Evolutionary conservation across 2,329 filamentous ascomycete genomes (phyloP), one percentile per base, ranked within the genome.

Genomic region (Penicillium sp.): DNA sequence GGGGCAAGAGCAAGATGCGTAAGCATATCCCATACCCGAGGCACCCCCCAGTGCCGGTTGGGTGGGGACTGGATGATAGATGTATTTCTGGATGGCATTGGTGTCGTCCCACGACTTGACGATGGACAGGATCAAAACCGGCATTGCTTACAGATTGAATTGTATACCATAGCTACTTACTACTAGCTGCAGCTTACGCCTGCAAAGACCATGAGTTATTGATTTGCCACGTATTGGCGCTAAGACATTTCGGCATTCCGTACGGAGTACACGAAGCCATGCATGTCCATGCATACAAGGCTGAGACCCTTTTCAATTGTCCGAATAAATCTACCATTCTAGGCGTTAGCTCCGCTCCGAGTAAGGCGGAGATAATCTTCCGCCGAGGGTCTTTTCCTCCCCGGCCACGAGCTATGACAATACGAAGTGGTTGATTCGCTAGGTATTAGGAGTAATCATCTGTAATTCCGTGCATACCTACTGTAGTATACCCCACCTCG

Each of bases 101-200:
- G 9, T 38, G 42, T 37, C 47, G 51, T 50, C 42, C 54, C 53
- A 66, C 59, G 64, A 66, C 45, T 49, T 60, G 53, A 68, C 45
- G 67, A 68, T 62, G 64, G 60, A 66, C 66, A 53, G 60, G 54
- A 58, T 53, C 28, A 26, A 45, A 35, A 35, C 30, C 19, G 15
- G 28, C 19, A 51, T 17, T 51, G 30, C 44, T 47, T 47, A 30
- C 49, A 51, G 49, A 51, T 30, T 49, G 45, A 57, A 38, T 56
- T 58, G 47, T 63, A 54, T 59, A 56, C 37, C 35, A 49, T 44
- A 44, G 40, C 40, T 63, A 58, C 35, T 37, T 33, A 33, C 30
- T 33, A 33, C 30, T 33, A 33, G 50, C 60, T 51, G 13, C 44
- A n/a, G 37, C 51, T 26, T 22, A 38, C 6, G 22, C 26, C 15